These are phyloP conservation scores for Astrothelium subdiscretum DNA, from an alignment of 495 filamentous ascomycete species.

Conservation along the genomic window DNA sequence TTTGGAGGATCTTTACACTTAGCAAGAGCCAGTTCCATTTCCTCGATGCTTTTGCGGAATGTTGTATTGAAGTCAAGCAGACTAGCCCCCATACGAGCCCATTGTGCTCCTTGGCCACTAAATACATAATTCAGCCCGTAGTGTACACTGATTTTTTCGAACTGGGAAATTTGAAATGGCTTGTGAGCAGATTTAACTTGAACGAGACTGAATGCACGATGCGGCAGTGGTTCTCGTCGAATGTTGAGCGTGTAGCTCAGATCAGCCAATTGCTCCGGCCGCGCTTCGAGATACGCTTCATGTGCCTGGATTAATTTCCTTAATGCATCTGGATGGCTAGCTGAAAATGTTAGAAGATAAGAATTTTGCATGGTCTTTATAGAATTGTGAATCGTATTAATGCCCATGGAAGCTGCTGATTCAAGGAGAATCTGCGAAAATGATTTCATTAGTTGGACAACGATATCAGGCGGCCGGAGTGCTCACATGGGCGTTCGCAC, in stretches of 20 bases:
- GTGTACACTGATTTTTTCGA: neutral
- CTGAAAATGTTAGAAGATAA: neutral
- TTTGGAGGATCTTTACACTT: neutral
- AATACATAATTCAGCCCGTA: slow-evolving; percentile 20
- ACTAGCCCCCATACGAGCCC: slow-evolving; percentile 28
- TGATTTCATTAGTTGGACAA: neutral
- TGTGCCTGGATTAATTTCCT: neutral
- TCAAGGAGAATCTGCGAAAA: neutral
- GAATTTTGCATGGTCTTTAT: neutral
- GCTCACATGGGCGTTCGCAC: neutral
- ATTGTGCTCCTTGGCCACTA: slow-evolving; percentile 39
- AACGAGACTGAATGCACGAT: slow-evolving; percentile 16
- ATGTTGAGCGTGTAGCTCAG: slow-evolving; percentile 22
- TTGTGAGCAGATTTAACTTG: neutral
- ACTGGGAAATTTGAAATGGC: neutral
- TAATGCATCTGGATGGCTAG: neutral
- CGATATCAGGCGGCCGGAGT: too few species aligned
- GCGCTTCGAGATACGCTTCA: slow-evolving; percentile 8
- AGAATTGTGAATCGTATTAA: neutral
- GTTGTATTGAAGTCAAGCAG: neutral
- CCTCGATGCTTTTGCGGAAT: neutral
- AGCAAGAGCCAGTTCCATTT: neutral
- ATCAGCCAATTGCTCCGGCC: slow-evolving; percentile 12
- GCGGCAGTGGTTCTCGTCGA: slow-evolving; percentile 19
- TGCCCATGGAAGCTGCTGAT: neutral